phyloP scores from a whole-genome alignment of 2,329 filamentous ascomycete genomes.

The Rugonectria rugulosa region DNA sequence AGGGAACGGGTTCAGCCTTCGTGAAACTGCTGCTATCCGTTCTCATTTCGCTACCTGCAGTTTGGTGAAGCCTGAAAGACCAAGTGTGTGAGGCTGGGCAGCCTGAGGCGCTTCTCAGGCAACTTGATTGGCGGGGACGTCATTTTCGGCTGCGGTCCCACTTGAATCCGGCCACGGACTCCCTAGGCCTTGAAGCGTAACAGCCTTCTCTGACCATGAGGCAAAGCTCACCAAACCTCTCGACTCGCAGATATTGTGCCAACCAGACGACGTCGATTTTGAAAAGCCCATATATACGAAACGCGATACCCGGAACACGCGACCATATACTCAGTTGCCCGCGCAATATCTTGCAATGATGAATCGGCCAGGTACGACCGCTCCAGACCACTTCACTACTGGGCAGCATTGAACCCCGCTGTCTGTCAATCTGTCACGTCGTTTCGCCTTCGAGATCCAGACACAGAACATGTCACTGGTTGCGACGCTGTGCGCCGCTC shows the following conservation, averaged over 20 bases:
- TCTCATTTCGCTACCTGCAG: neutral
- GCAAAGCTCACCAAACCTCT: slow-evolving; percentile 33
- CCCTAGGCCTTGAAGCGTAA: slow-evolving; percentile 33
- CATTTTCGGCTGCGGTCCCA: slow-evolving; percentile 48
- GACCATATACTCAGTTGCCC: slow-evolving; percentile 23
- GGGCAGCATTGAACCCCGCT: slow-evolving; percentile 37
- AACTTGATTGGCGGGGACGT: slow-evolving; percentile 39
- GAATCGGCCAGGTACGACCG: slow-evolving; percentile 67
- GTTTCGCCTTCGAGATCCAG: slow-evolving; percentile 24
- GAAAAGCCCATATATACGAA: slow-evolving; percentile 27
- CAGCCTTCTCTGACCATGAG: slow-evolving; percentile 40
- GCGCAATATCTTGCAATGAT: slow-evolving; percentile 51
- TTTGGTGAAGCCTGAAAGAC: too few species aligned
- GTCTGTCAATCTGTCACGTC: slow-evolving; percentile 32
- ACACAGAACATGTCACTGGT: slow-evolving; percentile 5
- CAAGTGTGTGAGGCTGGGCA: slow-evolving; percentile 21
- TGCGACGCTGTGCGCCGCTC: slow-evolving; percentile 25
- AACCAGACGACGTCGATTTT: slow-evolving; percentile 27
- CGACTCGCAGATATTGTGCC: slow-evolving; percentile 35
- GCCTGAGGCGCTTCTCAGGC: slow-evolving; percentile 27
- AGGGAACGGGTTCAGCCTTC: neutral
- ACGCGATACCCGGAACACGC: slow-evolving; percentile 12
- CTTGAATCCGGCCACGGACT: slow-evolving; percentile 46
- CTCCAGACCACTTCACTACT: slow-evolving; percentile 38
- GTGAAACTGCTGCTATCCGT: neutral